These are phyloP conservation scores for Mortierella claussenii DNA, from an alignment of 192 early-diverging fungal species.

Conservation along the genomic window DNA sequence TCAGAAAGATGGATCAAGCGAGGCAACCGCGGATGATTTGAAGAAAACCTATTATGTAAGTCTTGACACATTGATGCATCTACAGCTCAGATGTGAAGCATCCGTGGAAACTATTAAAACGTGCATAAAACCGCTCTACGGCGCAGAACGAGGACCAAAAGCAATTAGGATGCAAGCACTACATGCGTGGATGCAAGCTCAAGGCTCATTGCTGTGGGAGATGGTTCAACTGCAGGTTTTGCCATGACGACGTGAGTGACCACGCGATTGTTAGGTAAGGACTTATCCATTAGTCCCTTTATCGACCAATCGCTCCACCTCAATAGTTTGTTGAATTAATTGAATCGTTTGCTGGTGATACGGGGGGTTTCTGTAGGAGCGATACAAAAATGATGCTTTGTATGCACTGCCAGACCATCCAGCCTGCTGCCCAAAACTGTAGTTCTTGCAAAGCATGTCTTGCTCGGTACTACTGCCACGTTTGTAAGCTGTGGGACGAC, in stretches of 20 bases:
- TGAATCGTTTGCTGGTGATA: neutral
- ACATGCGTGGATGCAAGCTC: slow-evolving; percentile 78
- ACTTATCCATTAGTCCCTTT: no score
- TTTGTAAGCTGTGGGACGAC: slow-evolving; percentile 94
- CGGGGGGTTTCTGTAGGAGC: no score
- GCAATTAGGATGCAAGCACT: slow-evolving; percentile 84
- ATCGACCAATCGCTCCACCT: no score
- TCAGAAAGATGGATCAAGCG: slow-evolving; percentile 11
- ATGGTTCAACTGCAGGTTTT: slow-evolving; percentile 85
- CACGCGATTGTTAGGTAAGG: slow-evolving; percentile 78
- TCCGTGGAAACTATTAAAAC: no score
- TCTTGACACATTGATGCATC: no score
- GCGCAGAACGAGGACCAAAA: slow-evolving; percentile 66
- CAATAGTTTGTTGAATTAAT: neutral
- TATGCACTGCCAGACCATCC: slow-evolving; percentile 88
- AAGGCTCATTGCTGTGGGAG: slow-evolving; percentile 85
- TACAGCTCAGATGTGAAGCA: no score
- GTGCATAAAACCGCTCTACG: no score
- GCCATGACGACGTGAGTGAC: slow-evolving; percentile 83
- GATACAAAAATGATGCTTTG: slow-evolving; percentile 88
- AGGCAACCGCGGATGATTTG: slow-evolving; percentile 60
- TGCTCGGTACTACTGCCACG: slow-evolving; percentile 86
- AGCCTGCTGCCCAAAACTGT: slow-evolving; percentile 83
- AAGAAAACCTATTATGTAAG: slow-evolving; percentile 60
- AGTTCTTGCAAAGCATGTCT: slow-evolving; percentile 71